Percentiles rank a stretch among this genome's conserved stretches.
phyloP scores from a whole-genome alignment of 148 eudicot genomes.

The Camellia granthamiana region DNA sequence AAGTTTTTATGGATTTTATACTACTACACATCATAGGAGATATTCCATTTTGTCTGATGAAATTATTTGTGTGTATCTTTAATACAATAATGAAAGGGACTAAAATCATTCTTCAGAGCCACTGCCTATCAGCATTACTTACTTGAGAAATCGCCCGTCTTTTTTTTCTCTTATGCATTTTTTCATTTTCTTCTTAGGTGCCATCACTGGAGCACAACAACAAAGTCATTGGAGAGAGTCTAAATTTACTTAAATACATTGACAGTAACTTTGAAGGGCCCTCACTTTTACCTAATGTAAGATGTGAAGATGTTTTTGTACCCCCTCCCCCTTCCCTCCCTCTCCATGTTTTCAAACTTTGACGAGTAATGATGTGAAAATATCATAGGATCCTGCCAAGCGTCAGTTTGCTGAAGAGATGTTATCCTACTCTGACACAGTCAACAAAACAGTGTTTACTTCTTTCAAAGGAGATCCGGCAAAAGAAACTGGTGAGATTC shows the following conservation, averaged over 20 bases:
- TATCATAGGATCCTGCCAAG: slow-evolving; percentile 61
- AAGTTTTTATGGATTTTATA: no score
- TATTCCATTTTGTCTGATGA: neutral
- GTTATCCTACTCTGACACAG: slow-evolving; percentile 37
- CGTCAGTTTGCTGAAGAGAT: slow-evolving; percentile 58
- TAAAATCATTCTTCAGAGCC: neutral
- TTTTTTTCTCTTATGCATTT: neutral
- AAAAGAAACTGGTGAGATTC: slow-evolving; percentile 43
- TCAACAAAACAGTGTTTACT: slow-evolving; percentile 17
- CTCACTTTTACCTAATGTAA: slow-evolving; percentile 60
- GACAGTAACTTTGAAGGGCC: slow-evolving; percentile 78
- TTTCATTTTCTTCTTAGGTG: slow-evolving; percentile 33
- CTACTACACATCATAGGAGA: no score
- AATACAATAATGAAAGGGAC: neutral
- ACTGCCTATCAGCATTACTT: neutral
- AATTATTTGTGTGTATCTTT: neutral
- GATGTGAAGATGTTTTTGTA: neutral
- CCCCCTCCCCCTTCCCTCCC: neutral
- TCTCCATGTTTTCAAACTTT: neutral
- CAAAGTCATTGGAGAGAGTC: slow-evolving; percentile 62
- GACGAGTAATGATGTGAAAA: neutral
- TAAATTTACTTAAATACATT: slow-evolving; percentile 65
- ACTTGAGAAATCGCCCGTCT: neutral
- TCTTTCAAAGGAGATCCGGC: slow-evolving; percentile 46
- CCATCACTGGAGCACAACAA: slow-evolving; percentile 74